Evolutionary conservation across 352 stramenopile genomes (phyloP).

Genomic region (Phytopythium sindhum): DNA sequence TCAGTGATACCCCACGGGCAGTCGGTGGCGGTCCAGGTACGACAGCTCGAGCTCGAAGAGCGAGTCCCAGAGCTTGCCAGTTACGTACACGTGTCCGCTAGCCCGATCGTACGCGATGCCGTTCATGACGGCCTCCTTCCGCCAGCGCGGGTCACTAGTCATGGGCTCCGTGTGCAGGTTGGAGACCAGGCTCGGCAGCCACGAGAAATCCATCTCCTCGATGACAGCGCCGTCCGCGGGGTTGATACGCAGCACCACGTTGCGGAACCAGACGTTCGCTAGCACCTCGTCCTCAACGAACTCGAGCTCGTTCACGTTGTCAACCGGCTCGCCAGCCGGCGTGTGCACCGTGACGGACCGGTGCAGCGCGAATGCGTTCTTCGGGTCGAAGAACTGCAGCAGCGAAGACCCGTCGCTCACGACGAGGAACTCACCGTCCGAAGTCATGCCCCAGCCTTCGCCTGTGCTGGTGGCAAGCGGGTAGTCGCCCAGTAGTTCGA

Average conservation of each 20-base stretch:
- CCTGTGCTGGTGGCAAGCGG: constrained; percentile 67
- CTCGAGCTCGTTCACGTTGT: constrained; percentile 85
- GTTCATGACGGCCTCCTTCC: constrained; percentile 83
- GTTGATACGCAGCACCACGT: constrained; percentile 78
- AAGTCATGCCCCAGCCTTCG: constrained; percentile 90
- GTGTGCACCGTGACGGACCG: constrained; percentile 52
- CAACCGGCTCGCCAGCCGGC: constrained; percentile 32
- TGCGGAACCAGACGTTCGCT: constrained; percentile 85
- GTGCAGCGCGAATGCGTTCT: constrained; percentile 44
- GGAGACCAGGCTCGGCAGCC: constrained; percentile 56
- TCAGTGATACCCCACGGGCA: constrained; percentile 8
- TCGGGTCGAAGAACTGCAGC: constrained; percentile 80
- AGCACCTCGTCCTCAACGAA: constrained; percentile 79
- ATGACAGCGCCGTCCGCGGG: constrained; percentile 56
- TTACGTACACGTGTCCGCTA: constrained; percentile 65
- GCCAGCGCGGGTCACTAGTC: constrained; percentile 25
- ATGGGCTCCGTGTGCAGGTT: constrained; percentile 52
- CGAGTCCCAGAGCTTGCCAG: constrained; percentile 82
- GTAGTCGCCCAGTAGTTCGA: constrained; percentile 48
- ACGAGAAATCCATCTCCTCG: constrained; percentile 66
- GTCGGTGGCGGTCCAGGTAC: constrained; percentile 26
- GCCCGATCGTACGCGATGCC: constrained; percentile 78
- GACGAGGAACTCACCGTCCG: constrained; percentile 75
- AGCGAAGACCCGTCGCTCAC: constrained; percentile 80
- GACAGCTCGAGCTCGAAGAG: constrained; percentile 81